Evolutionary conservation across 1,284 basidiomycete species (phyloP).

Genomic region (Microstroma glucosiphilum): DNA sequence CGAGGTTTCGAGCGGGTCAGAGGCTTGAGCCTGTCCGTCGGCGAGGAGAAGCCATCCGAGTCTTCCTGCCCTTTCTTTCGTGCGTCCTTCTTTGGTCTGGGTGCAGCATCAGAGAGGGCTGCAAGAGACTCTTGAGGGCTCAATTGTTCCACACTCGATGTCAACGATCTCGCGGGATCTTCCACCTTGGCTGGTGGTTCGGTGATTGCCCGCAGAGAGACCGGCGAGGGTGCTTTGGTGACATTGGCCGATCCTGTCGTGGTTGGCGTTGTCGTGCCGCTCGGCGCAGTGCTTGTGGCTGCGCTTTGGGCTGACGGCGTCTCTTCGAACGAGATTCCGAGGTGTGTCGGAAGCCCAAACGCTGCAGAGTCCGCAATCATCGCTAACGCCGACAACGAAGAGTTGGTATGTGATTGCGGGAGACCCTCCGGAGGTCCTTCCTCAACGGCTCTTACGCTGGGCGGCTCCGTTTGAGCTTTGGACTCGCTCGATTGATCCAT

Average conservation of each 20-base stretch:
- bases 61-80: background rate
- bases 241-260: background rate
- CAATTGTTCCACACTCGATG: too few relatives aligned
- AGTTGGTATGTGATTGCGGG: background rate
- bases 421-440: constrained; percentile 18
- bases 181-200: too few relatives aligned
- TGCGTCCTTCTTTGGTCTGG: background rate
- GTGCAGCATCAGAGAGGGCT: too few relatives aligned
- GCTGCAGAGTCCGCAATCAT: background rate
- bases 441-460: constrained; percentile 44
- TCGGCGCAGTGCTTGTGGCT: background rate
- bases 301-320: background rate
- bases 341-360: background rate
- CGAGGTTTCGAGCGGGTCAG: background rate
- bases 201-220: too few relatives aligned
- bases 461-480: constrained; percentile 18
- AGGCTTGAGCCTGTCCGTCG: background rate
- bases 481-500: constrained; percentile 26
- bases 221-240: too few relatives aligned
- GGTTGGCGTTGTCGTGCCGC: background rate
- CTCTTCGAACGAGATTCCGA: background rate
- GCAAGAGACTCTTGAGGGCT: too few relatives aligned
- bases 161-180: too few relatives aligned
- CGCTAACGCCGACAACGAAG: background rate
- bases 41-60: constrained; percentile 3